Base-by-base conservation (phyloP, 2,329 filamentous ascomycete species). In the Stromatinia cepivora region DNA sequence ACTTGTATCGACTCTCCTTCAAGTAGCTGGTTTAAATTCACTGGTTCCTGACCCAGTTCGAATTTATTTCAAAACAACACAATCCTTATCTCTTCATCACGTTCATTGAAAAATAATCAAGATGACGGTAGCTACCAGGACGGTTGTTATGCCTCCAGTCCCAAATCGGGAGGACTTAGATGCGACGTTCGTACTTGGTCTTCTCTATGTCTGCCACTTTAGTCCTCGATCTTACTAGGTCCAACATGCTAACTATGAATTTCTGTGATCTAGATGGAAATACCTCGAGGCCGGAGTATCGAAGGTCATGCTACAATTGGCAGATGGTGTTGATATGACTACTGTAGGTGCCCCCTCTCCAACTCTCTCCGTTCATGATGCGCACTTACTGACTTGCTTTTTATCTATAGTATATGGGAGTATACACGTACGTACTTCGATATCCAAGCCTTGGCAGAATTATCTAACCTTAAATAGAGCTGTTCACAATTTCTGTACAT, bases 401-500 rank as follows among this genome's bases (percentile, higher is more conserved):
- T 25, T 22, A 61, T 62, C 61, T 71, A 36, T 78, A 91, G 85
- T 98, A 98, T 82, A 97, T 98, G 94, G 93, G 92, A 69, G 89
- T 97, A 71, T 98, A 98, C 82, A 97, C 94, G 90, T 93, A 79
- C 74, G 82, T 80, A 66, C 46, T 61, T 42, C 10, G 76, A 25
- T 75, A 48, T 67, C 34, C 52, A 58, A 31, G 28, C 56, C 13
- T n/a, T n/a, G 4, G 50, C 53, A 65, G 28, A 39, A 5, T 66
- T 66, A 54, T 67, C 81, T 87, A 74, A 87, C 77, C 28, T 58
- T 58, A 63, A 64, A 68, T 79, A 94, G 86, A 66, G 93, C 94
- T 71, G 95, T 99, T 63, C 95, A 99, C 83, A 97, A 99, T 83
- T 99, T 99, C 81, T 99, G 95, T 81, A 99, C 95, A 69, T 97